Evolutionary conservation across 305 asterid genomes (phyloP).

Genomic region (Stenogyne calaminthoides): DNA sequence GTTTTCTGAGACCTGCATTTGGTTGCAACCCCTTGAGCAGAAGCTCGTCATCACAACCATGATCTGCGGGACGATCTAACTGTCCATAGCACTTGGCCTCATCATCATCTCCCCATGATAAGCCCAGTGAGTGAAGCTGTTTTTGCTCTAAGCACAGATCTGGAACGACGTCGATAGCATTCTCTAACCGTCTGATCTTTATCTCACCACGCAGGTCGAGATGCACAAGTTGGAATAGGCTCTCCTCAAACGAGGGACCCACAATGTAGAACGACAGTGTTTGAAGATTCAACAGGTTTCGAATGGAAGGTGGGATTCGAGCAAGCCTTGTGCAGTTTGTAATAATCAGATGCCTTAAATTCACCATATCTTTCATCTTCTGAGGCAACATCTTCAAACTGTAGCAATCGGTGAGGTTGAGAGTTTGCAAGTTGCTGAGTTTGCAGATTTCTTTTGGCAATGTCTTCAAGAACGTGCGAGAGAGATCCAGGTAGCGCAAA

Average conservation of each 20-base stretch:
- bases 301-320: constrained; percentile 20
- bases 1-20: constrained; percentile 21
- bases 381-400: neutral
- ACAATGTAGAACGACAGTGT: constrained; percentile 25
- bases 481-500: constrained; percentile 19
- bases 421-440: constrained; percentile 14
- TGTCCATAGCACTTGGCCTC: neutral
- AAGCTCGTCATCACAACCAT: constrained; percentile 7
- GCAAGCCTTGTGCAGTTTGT: constrained; percentile 9
- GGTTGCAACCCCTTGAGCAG: constrained; percentile 15
- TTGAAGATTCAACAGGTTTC: constrained; percentile 16
- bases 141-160: constrained; percentile 20
- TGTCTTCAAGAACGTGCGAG: constrained; percentile 7
- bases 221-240: constrained; percentile 22
- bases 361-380: constrained; percentile 1
- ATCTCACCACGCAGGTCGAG: constrained; percentile 18
- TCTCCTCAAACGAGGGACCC: constrained; percentile 12
- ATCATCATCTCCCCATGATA: constrained; percentile 24
- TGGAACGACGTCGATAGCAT: neutral
- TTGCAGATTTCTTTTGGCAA: constrained; percentile 11
- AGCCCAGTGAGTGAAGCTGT: constrained; percentile 17
- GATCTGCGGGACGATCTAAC: neutral
- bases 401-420: constrained; percentile 15
- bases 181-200: constrained; percentile 11
- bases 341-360: constrained; percentile 15